Conservation (phyloP, 192 early-diverging fungal genomes). For the Backusella luteola region DNA sequence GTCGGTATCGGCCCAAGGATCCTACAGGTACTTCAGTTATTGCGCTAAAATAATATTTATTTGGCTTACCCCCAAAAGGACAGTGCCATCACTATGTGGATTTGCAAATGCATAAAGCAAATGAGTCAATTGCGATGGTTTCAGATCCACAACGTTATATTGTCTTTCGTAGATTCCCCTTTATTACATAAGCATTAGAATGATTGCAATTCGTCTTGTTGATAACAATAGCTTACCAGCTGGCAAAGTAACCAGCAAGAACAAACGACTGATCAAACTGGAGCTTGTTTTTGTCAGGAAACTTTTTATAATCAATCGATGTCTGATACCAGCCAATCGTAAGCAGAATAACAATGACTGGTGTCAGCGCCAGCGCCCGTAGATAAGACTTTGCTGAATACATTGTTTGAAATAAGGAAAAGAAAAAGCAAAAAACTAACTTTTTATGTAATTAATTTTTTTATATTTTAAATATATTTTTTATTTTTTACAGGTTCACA, state of each 20-base stretch:
- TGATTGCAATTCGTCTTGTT: too few species aligned
- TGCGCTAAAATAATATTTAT: background rate
- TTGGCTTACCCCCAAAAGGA: constrained; percentile 53
- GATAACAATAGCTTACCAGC: constrained; percentile 22
- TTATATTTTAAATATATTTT: background rate
- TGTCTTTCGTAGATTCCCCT: constrained; percentile 75
- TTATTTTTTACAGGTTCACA: background rate
- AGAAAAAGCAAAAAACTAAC: background rate
- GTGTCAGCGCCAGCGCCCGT: background rate
- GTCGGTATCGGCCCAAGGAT: constrained; percentile 82
- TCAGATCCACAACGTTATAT: constrained; percentile 61
- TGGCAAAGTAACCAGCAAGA: constrained; percentile 40
- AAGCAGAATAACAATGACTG: constrained; percentile 2
- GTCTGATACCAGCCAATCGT: constrained; percentile 12
- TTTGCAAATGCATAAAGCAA: constrained; percentile 82
- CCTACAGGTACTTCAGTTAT: constrained; percentile 19
- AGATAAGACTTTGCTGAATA: background rate
- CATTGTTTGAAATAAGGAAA: background rate
- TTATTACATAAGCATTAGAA: background rate
- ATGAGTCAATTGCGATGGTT: constrained; percentile 62
- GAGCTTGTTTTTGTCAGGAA: background rate
- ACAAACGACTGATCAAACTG: constrained; percentile 7
- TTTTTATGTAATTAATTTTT: background rate
- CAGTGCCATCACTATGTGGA: constrained; percentile 56
- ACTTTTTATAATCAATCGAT: background rate